phyloP scores from a whole-genome alignment of 2,329 filamentous ascomycete species.

The Botrytis elliptica region DNA sequence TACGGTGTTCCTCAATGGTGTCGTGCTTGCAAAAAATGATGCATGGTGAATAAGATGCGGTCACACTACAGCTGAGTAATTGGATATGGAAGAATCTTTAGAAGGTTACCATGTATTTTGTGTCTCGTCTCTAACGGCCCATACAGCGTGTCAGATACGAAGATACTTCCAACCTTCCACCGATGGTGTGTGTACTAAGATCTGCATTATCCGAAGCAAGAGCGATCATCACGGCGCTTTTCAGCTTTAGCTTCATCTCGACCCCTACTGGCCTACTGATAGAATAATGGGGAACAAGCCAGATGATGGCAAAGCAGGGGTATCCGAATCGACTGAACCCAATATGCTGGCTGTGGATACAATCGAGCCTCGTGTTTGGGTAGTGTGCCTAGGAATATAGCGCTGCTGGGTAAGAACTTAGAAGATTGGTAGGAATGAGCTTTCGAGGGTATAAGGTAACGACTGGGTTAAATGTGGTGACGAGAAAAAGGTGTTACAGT shows the following conservation, averaged over 20 bases:
- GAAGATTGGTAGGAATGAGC: not conserved
- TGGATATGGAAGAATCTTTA: constrained; percentile 16
- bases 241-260: constrained; percentile 31
- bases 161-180: constrained; percentile 23
- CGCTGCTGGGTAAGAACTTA: not conserved
- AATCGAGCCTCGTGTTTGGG: constrained; percentile 22
- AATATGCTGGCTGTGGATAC: constrained; percentile 29
- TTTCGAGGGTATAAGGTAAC: not conserved
- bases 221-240: constrained; percentile 37
- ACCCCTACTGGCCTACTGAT: constrained; percentile 20
- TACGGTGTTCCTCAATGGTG: not conserved
- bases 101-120: constrained; percentile 23
- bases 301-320: constrained; percentile 28
- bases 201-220: constrained; percentile 37
- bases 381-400: constrained; percentile 31
- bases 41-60: constrained; percentile 6
- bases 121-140: constrained; percentile 4
- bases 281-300: constrained; percentile 29
- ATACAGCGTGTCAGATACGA: constrained; percentile 32
- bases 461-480: not conserved
- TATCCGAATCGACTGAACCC: constrained; percentile 33
- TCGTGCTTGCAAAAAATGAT: not conserved
- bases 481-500: not conserved
- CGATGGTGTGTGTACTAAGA: constrained; percentile 22
- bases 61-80: constrained; percentile 14